Base-by-base conservation (phyloP, 2,329 filamentous ascomycete species). In the Ceratocystis smalleyi region DNA sequence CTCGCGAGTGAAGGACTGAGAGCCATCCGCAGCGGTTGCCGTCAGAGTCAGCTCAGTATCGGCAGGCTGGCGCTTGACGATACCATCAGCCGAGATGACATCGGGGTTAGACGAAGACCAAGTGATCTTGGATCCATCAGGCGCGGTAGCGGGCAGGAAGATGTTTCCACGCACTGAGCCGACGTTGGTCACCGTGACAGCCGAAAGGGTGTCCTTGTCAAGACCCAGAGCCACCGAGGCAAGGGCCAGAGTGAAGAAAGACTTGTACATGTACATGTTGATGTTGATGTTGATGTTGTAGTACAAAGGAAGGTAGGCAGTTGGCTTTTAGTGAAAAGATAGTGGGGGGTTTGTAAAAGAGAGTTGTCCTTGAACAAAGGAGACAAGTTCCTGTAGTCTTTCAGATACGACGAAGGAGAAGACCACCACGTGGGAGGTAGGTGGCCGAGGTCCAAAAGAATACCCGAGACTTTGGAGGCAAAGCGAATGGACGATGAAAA, bases 161-260 rank as follows among this genome's bases (percentile, higher is more conserved):
- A 77, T 67, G 64, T 77, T 76, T 27, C 75, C 74, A 19, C 73
- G 71, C 59, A 77, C 71, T 59, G 76, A 71, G 6, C 72, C 69
- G 22, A 75, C 66, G 66, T 76, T 76, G 47, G 68, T 69, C 1
- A 75, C 65, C 0, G 67, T 59, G 6, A 75, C 65, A 22, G 65
- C 66, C 17, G 67, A 62, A n/a, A 71, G 70, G 8, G 68, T 68
- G 24, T 68, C 65, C 7, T 54, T 43, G 22, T 60, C 49, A 32
- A 61, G 59, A 24, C 57, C 67, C 22, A 64, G 30, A 32, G 64
- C 62, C 51, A 43, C 30, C 24, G 64, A 49, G 45, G 61, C 51
- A n/a, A 68, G 45, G n/a, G 62, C 43, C 32, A 65, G 54, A 10
- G 57, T n/a, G 15, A 67, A n/a, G 35, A 62, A 47, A 35, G 43